Evolutionary conservation across 179 eudicot genomes (phyloP), one percentile per base, ranked within the genome.

Genomic region (Spergularia azorica): DNA sequence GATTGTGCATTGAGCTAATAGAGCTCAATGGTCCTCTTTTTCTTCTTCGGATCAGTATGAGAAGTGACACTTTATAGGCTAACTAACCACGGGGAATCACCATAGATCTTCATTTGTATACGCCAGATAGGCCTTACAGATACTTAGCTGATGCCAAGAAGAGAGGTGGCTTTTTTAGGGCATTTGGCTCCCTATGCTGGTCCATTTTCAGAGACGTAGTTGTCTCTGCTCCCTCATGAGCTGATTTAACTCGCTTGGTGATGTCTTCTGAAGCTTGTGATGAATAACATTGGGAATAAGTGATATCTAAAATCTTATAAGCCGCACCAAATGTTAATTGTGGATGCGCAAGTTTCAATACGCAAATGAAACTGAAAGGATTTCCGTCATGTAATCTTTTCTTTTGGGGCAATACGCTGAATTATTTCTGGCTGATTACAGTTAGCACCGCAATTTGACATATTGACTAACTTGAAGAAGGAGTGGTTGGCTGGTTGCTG

Each of bases 131-230:
- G 26, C 62, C 69, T 13, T 67, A 48, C 20, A 68, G 63, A 63
- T 39, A 68, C 65, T 67, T 4, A 11, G 26, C 16, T 69, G 51
- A 17, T 74, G 32, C 13, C 69, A 61, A 18, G 56, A 71, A 59
- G 48, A 79, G 46, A 32, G 62, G 57, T 26, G 56, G 51, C 20
- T 2, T 26, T 48, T 52, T 38, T 46, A 41, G 41, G 70, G 67
- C 65, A 55, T 26, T 55, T 78, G 12, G 26, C 63, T 39, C 70
- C 65, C 11, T 71, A 48, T 41, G 71, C 63, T 13, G 54, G 39
- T 63, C 50, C 50, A 15, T 39, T 41, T 17, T 79, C 20, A 15
- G 1, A 4, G 65, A 41, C 55, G 7, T 60, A 61, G 6, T 50
- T 59, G 51, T 54, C 59, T 70, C 57, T 71, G 68, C 13, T 71